Evolutionary conservation across 208 protist species (phyloP).

Genomic region (Leishmania guyanensis): DNA sequence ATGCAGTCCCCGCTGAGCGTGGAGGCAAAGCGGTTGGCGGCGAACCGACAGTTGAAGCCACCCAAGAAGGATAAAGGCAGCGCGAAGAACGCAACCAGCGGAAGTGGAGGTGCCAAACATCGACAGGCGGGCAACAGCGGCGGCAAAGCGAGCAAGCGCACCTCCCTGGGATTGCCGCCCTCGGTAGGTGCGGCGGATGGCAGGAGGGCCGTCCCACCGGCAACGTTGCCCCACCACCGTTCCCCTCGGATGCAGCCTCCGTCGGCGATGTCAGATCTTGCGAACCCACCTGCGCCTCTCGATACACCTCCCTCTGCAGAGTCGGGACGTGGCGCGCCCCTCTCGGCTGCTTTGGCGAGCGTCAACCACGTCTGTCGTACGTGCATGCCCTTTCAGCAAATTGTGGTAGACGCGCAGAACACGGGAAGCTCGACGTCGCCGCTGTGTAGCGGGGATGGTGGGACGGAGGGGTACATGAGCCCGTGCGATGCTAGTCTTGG

Average conservation of each 20-base stretch:
- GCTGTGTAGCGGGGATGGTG: constrained; percentile 1
- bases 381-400: constrained; percentile 6
- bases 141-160: constrained; percentile 1
- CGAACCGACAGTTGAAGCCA: constrained; percentile 36
- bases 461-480: constrained; percentile 15
- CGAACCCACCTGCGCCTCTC: background rate
- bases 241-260: background rate
- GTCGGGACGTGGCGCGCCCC: background rate
- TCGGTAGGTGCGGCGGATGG: background rate
- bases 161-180: constrained; percentile 7
- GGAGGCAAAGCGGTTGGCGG: constrained; percentile 38
- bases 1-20: constrained; percentile 48
- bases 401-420: constrained; percentile 20
- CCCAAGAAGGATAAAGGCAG: constrained; percentile 18
- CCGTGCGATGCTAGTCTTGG: constrained; percentile 3
- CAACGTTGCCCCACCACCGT: background rate
- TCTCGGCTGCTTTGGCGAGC: constrained; percentile 11
- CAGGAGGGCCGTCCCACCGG: background rate
- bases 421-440: constrained; percentile 14
- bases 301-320: background rate
- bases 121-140: constrained; percentile 18
- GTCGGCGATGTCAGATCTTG: background rate
- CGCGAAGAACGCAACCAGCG: constrained; percentile 16
- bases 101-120: constrained; percentile 5
- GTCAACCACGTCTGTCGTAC: background rate